phyloP scores from a whole-genome alignment of 805 yeast genomes.

The Huiozyma sinensis region DNA sequence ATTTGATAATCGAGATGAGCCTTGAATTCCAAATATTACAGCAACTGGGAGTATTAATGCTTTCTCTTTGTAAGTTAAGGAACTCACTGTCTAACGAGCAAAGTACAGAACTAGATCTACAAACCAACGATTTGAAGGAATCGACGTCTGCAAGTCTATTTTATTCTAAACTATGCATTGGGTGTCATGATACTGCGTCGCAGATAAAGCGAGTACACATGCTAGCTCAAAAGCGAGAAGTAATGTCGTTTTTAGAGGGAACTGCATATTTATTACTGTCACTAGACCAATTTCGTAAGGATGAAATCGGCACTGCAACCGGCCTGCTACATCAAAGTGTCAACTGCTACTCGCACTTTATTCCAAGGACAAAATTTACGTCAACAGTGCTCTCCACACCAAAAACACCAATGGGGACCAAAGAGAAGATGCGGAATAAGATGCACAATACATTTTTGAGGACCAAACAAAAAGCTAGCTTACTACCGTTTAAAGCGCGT shows the following conservation, averaged over 20 bases:
- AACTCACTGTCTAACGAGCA: slow-evolving; percentile 13
- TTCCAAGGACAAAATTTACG: slow-evolving; percentile 10
- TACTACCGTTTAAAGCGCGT: not conserved
- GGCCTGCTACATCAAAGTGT: slow-evolving; percentile 22
- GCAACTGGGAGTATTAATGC: slow-evolving; percentile 21
- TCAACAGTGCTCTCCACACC: slow-evolving; percentile 7
- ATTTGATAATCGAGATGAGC: slow-evolving; percentile 3
- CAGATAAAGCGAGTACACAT: slow-evolving; percentile 3
- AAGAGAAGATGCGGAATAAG: slow-evolving; percentile 3
- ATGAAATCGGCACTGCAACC: slow-evolving; percentile 20
- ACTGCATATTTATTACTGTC: slow-evolving; percentile 19
- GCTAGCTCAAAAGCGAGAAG: slow-evolving; percentile 4
- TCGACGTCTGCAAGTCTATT: slow-evolving; percentile 17
- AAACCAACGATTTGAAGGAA: slow-evolving; percentile 20
- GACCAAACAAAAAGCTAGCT: slow-evolving; percentile 1
- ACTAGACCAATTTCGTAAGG: slow-evolving; percentile 19
- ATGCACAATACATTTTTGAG: slow-evolving; percentile 3
- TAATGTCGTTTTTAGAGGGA: slow-evolving; percentile 15
- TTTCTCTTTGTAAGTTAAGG: slow-evolving; percentile 25
- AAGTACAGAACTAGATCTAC: slow-evolving; percentile 21
- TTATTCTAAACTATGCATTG: slow-evolving; percentile 22
- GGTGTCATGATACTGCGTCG: slow-evolving; percentile 16
- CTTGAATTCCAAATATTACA: slow-evolving; percentile 17
- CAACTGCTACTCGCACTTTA: slow-evolving; percentile 9
- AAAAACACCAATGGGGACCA: slow-evolving; percentile 3